Percentiles rank a stretch among this genome's conserved stretches.
phyloP scores from a whole-genome alignment of 2,329 filamentous ascomycete species.

The Corynespora cassiicola region DNA sequence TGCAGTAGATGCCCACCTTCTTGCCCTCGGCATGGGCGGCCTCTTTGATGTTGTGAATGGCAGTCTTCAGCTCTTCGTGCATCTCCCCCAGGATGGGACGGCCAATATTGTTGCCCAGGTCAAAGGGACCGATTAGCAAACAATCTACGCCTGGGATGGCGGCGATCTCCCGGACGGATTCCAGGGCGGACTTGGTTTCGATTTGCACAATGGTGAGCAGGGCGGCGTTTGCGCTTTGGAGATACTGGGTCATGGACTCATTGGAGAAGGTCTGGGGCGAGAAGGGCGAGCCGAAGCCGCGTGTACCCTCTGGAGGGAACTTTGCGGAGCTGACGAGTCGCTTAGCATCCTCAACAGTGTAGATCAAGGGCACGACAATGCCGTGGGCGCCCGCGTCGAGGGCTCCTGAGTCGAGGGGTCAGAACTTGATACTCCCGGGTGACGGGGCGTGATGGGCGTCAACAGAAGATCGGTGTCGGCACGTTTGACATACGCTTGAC shows the following conservation, averaged over 20 bases:
- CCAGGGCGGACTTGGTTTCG: slow-evolving; percentile 51
- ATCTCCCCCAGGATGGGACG: slow-evolving; percentile 58
- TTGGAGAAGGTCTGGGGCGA: slow-evolving; percentile 55
- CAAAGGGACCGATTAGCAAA: slow-evolving; percentile 62
- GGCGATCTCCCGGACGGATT: slow-evolving; percentile 55
- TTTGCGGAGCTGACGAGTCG: slow-evolving; percentile 60
- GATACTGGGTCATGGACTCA: slow-evolving; percentile 53
- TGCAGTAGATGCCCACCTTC: slow-evolving; percentile 62
- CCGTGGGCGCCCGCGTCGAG: slow-evolving; percentile 67
- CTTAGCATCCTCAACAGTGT: slow-evolving; percentile 60
- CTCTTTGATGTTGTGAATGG: slow-evolving; percentile 58
- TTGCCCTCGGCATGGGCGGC: slow-evolving; percentile 61
- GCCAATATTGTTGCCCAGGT: slow-evolving; percentile 65
- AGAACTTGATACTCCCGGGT: too few relatives aligned
- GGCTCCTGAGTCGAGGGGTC: slow-evolving; percentile 49
- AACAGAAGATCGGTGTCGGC: background rate
- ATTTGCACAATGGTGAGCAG: slow-evolving; percentile 59
- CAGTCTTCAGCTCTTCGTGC: slow-evolving; percentile 57
- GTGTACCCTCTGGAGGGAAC: slow-evolving; percentile 61
- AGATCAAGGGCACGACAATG: slow-evolving; percentile 61
- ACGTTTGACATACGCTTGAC: slow-evolving; percentile 57
- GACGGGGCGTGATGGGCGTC: too few relatives aligned
- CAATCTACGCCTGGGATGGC: slow-evolving; percentile 60
- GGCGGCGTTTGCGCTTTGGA: slow-evolving; percentile 61
- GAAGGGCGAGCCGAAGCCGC: slow-evolving; percentile 65